Evolutionary conservation across 2,329 filamentous ascomycete species (phyloP).

Genomic region (Alternaria sp.): DNA sequence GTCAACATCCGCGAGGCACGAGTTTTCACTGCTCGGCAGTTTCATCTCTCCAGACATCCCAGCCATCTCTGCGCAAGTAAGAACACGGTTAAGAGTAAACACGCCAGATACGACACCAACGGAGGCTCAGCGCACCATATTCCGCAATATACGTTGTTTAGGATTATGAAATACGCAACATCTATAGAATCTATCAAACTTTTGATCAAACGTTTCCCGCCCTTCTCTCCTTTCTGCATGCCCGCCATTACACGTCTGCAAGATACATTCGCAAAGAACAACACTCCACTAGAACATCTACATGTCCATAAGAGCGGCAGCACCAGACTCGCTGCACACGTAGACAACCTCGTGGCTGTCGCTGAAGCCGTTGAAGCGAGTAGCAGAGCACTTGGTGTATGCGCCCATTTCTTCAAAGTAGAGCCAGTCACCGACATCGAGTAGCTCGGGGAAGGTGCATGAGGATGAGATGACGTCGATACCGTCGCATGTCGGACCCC

Average conservation of each 20-base stretch:
- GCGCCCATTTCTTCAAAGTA: constrained; percentile 99
- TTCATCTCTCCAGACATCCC: background rate
- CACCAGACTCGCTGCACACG: constrained; percentile 91
- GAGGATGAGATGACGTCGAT: constrained; percentile 93
- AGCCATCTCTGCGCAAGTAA: background rate
- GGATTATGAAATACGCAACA: constrained; percentile 1
- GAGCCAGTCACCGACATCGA: constrained; percentile 96
- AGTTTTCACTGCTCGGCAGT: background rate
- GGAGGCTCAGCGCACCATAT: background rate
- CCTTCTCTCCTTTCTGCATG: background rate
- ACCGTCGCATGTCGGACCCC: constrained; percentile 97
- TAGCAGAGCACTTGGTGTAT: constrained; percentile 98
- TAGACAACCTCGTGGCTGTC: constrained; percentile 94
- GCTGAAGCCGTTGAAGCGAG: constrained; percentile 95
- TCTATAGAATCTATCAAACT: constrained; percentile 16
- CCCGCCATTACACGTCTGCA: background rate
- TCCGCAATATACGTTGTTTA: background rate
- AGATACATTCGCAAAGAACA: background rate
- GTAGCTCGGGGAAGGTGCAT: constrained; percentile 75
- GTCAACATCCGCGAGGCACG: background rate
- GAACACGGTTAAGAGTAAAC: background rate
- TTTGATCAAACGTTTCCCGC: background rate
- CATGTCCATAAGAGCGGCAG: constrained; percentile 70
- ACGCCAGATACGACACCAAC: background rate
- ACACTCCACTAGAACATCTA: constrained; percentile 6